These are phyloP conservation scores for Stenogyne calaminthoides DNA, from an alignment of 305 asterid species.

Conservation along the genomic window DNA sequence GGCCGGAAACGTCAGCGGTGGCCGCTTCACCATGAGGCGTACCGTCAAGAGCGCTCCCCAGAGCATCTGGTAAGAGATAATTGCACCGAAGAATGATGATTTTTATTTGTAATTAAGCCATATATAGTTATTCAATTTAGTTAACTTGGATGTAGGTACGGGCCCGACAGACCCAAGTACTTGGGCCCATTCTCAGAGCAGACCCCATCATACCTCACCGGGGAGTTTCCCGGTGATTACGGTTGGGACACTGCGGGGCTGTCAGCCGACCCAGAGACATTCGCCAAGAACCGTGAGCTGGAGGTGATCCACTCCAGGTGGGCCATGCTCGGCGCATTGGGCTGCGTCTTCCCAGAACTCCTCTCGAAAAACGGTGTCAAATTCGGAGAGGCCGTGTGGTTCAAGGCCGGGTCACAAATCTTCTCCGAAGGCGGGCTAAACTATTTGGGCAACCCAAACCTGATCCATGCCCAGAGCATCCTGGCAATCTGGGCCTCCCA, in stretches of 20 bases:
- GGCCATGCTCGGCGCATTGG: constrained; percentile 60
- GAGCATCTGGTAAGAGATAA: constrained; percentile 97
- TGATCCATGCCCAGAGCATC: constrained; percentile 85
- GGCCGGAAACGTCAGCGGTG: constrained; percentile 52
- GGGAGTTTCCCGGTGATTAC: constrained; percentile 94
- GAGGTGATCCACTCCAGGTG: constrained; percentile 56
- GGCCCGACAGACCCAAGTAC: constrained; percentile 87
- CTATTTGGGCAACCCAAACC: constrained; percentile 88
- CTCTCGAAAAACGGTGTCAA: constrained; percentile 44
- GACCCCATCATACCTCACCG: constrained; percentile 88
- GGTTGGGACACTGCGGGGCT: constrained; percentile 99
- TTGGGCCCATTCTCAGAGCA: constrained; percentile 97
- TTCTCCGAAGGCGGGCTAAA: constrained; percentile 89
- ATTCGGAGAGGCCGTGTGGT: constrained; percentile 57
- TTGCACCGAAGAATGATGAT: too few species aligned
- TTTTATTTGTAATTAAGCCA: too few species aligned
- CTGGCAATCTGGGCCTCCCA: constrained; percentile 85
- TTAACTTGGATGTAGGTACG: constrained; percentile 53
- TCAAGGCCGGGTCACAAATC: constrained; percentile 74
- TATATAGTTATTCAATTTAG: too few species aligned
- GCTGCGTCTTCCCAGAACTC: constrained; percentile 49
- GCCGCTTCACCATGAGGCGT: constrained; percentile 90
- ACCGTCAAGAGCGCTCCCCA: constrained; percentile 83
- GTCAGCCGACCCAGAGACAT: constrained; percentile 92
- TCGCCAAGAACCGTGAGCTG: constrained; percentile 84